A percentile compares a stretch with the other conserved stretches of the same genome.
Conservation (phyloP, 2,329 filamentous ascomycete species). For the Hortaea sp. region DNA sequence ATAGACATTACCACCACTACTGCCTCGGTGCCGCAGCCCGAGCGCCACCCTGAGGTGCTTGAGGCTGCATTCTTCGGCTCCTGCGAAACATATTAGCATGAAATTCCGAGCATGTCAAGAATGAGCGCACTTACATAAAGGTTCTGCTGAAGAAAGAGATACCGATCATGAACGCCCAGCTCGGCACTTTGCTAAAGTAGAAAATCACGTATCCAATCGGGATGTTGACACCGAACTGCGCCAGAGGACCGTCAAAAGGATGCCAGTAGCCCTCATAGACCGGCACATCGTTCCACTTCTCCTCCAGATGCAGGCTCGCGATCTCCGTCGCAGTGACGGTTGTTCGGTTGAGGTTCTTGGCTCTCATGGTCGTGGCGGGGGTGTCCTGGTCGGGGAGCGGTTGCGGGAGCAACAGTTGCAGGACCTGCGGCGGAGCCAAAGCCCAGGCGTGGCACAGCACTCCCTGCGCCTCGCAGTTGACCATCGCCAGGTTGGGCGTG, state of each 20-base stretch:
- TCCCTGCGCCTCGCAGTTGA: slow-evolving; percentile 66
- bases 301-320: slow-evolving; percentile 49
- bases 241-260: slow-evolving; percentile 60
- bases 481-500: slow-evolving; percentile 55
- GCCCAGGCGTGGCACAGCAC: slow-evolving; percentile 69
- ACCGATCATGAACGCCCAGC: slow-evolving; percentile 67
- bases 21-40: neutral
- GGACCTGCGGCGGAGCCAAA: slow-evolving; percentile 52
- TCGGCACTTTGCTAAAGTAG: slow-evolving; percentile 49
- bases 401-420: slow-evolving; percentile 52
- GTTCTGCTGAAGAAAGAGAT: slow-evolving; percentile 63
- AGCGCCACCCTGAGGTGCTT: neutral
- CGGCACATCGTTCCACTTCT: slow-evolving; percentile 42
- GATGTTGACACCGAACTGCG: slow-evolving; percentile 51
- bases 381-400: slow-evolving; percentile 54
- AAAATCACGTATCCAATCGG: slow-evolving; percentile 60
- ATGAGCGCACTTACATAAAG: slow-evolving; percentile 55
- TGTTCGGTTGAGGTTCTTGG: slow-evolving; percentile 59
- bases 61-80: neutral
- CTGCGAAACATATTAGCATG: neutral
- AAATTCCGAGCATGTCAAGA: neutral
- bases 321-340: slow-evolving; percentile 56
- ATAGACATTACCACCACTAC: neutral
- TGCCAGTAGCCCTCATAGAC: slow-evolving; percentile 61
- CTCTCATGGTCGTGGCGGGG: slow-evolving; percentile 53